These are phyloP conservation scores for Rutstroemia sp. DNA, from an alignment of 2,329 filamentous ascomycete species.

Conservation along the genomic window DNA sequence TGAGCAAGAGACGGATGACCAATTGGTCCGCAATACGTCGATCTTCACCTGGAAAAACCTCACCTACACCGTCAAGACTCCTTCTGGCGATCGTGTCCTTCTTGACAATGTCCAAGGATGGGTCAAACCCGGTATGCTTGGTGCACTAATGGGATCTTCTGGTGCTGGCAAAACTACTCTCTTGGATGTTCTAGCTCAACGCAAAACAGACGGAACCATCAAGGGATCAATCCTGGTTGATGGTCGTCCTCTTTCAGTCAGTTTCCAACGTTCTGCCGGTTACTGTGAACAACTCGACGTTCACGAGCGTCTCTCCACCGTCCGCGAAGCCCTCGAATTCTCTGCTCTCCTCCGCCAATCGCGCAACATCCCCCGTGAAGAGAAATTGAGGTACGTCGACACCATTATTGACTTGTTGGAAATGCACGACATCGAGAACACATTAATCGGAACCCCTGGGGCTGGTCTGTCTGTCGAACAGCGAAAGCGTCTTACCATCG, in stretches of 20 bases:
- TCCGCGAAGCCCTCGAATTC: constrained; percentile 80
- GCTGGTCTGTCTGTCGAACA: constrained; percentile 55
- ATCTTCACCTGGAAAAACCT: constrained; percentile 72
- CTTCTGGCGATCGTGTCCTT: constrained; percentile 55
- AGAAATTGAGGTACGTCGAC: constrained; percentile 81
- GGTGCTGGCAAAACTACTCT: constrained; percentile 87
- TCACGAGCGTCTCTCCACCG: constrained; percentile 74
- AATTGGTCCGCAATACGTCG: constrained; percentile 54
- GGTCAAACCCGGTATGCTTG: constrained; percentile 53
- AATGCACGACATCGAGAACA: constrained; percentile 60
- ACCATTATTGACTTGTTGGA: constrained; percentile 60
- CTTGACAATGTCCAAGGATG: constrained; percentile 59
- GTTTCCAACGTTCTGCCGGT: constrained; percentile 85
- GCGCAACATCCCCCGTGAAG: constrained; percentile 55
- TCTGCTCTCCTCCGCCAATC: constrained; percentile 80
- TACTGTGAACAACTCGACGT: constrained; percentile 70
- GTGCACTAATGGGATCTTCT: constrained; percentile 52
- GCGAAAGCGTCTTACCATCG: constrained; percentile 54
- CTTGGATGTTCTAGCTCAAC: constrained; percentile 75
- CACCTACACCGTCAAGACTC: constrained; percentile 57
- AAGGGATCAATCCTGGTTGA: constrained; percentile 70
- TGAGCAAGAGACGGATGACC: constrained; percentile 27
- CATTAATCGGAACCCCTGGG: constrained; percentile 56
- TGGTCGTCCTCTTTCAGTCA: constrained; percentile 60
- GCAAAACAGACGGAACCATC: constrained; percentile 83